A percentile compares a stretch with the other conserved stretches of the same genome.
Evolutionary conservation across 164 flowering plant genomes (phyloP).

Genomic region (Vitis riparia): DNA sequence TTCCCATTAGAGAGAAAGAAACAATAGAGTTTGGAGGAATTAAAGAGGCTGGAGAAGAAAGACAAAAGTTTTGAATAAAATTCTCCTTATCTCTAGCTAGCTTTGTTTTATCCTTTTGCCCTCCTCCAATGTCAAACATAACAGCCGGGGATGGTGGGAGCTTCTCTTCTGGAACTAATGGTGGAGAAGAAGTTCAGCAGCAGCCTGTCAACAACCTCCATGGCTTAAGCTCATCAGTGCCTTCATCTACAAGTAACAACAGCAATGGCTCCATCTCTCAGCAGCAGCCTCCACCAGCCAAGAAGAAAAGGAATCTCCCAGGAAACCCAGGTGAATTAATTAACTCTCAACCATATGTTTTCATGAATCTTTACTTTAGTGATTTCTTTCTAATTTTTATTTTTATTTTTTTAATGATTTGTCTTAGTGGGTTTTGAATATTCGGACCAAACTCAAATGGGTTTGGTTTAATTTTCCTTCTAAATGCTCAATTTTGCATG

Average conservation of each 20-base stretch:
- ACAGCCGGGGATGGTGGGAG: slow-evolving; percentile 25
- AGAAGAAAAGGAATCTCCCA: slow-evolving; percentile 35
- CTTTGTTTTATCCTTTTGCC: not conserved
- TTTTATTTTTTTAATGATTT: not conserved
- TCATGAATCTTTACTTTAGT: not conserved
- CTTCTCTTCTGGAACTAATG: slow-evolving; percentile 21
- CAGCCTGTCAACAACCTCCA: slow-evolving; percentile 4
- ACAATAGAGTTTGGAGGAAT: slow-evolving; percentile 11
- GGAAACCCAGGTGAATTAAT: slow-evolving; percentile 33
- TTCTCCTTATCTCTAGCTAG: slow-evolving; percentile 3
- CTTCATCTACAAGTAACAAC: slow-evolving; percentile 1
- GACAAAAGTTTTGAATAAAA: slow-evolving; percentile 8
- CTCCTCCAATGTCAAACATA: slow-evolving; percentile 26
- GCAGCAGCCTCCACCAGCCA: slow-evolving; percentile 9
- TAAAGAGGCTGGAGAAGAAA: not conserved
- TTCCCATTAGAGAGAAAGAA: slow-evolving; percentile 7
- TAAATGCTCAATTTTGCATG: not conserved
- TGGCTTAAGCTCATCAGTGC: slow-evolving; percentile 4
- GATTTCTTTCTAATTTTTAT: not conserved
- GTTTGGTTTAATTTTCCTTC: not conserved
- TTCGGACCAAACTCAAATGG: not conserved
- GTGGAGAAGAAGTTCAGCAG: slow-evolving; percentile 18
- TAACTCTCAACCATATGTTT: too few species aligned
- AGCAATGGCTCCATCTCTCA: slow-evolving; percentile 21
- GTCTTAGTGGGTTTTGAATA: not conserved